Evolutionary conservation across 495 filamentous ascomycete species (phyloP).

Genomic region (Cenococcum geophilum): DNA sequence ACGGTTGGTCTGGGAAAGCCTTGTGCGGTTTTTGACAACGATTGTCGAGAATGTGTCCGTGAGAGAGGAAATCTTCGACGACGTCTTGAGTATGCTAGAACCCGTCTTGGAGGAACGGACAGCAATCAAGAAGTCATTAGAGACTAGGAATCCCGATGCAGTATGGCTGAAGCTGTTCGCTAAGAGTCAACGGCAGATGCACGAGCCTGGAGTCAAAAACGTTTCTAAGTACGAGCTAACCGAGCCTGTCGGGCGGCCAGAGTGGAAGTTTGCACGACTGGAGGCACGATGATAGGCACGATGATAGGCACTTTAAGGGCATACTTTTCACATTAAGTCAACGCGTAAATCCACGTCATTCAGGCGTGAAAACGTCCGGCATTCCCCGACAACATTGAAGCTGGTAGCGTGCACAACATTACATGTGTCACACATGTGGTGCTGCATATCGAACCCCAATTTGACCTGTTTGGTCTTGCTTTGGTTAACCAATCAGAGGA

Average conservation of each 20-base stretch:
- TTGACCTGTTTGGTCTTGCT: not conserved
- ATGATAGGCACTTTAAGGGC: not conserved
- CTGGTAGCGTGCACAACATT: not conserved
- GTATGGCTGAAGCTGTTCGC: constrained; percentile 53
- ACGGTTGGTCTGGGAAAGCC: constrained; percentile 53
- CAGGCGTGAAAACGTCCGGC: not conserved
- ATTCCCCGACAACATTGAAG: not conserved
- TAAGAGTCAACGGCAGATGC: not conserved
- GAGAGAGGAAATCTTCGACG: constrained; percentile 60
- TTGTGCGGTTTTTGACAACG: constrained; percentile 47
- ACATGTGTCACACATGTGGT: not conserved
- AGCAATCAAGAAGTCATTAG: constrained; percentile 51
- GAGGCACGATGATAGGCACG: not conserved
- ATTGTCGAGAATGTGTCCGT: constrained; percentile 54
- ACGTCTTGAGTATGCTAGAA: constrained; percentile 55
- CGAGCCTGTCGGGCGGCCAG: not conserved
- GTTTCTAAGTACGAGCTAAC: not conserved
- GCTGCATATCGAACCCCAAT: not conserved
- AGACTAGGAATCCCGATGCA: constrained; percentile 59
- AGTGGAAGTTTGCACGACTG: not conserved
- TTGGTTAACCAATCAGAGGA: not conserved
- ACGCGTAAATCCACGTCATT: not conserved
- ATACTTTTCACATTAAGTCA: not conserved
- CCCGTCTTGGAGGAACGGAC: constrained; percentile 44
- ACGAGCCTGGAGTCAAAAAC: not conserved